Evolutionary conservation across 1,139 yeast genomes (phyloP), one percentile per base, ranked within the genome.

Genomic region (Geotrichum reessii): DNA sequence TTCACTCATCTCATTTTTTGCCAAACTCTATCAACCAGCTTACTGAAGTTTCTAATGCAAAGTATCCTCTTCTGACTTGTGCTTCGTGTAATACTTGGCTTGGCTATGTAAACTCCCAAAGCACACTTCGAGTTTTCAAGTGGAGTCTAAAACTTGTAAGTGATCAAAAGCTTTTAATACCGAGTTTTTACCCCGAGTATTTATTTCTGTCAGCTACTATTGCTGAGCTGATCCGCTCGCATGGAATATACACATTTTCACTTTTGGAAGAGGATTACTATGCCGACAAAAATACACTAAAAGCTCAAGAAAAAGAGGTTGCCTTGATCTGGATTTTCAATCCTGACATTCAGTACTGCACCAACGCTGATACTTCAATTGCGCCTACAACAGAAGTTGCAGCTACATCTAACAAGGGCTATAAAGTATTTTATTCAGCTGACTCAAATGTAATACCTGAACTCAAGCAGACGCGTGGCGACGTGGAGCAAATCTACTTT

Each of bases 271-370:
- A 63, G 5, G 63, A 56, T 7, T 57, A 53, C 37, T 22, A 40
- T 1, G 8, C 1, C 12, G 51, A 49, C 28, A 31, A 49, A 11
- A 44, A 53, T 21, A 27, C 28, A 31, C 37, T 57, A 2, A 22
- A 28, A 14, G 19, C 31, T 7, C 8, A 12, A 12, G 55, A 53
- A 2, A 9, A 11, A 7, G 59, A 56, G 37, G 24, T 66, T 14
- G 63, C 76, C 0, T 63, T 76, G 33, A 54, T 84, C 0, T 86
- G 91, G 90, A 78, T 85, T 0, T 78, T 85, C 67, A 83, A 79
- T 63, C 73, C 79, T 3, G 86, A 84, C 1, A 66, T 79, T 7
- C 64, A 67, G 33, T 73, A 69, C 58, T 66, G 73, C 63, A 47
- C 69, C 51, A 52, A 52, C 19, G 40, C 21, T 11, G n/a, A 14